phyloP scores from a whole-genome alignment of 2,329 filamentous ascomycete genomes.

The Sporothrix humicola region DNA sequence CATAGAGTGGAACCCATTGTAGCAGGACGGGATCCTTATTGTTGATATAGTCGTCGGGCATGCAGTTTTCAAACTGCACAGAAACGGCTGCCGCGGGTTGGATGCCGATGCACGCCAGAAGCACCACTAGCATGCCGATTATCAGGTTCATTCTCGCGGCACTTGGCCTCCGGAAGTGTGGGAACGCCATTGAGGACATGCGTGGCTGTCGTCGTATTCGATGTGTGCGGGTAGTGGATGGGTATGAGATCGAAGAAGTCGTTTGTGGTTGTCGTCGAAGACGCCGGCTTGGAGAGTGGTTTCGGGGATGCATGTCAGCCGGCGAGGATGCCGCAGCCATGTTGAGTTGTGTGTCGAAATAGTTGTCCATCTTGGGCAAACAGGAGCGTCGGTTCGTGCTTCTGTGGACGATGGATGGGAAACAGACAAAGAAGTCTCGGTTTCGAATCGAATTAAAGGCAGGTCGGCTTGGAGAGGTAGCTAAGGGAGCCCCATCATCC shows the following conservation, averaged over 20 bases:
- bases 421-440: not conserved
- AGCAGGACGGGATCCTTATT: conserved; percentile 61
- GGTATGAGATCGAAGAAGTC: not conserved
- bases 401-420: not conserved
- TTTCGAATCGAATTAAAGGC: conserved; percentile 13
- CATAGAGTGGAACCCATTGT: conserved; percentile 78
- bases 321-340: not conserved
- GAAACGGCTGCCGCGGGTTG: conserved; percentile 65
- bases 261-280: not conserved
- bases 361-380: conserved; percentile 9
- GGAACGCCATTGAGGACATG: not conserved
- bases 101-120: conserved; percentile 49
- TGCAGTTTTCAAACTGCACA: conserved; percentile 84
- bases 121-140: conserved; percentile 45
- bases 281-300: not conserved
- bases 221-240: not conserved
- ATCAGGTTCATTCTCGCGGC: conserved; percentile 15
- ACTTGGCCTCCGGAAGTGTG: not conserved
- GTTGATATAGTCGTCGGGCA: conserved; percentile 60
- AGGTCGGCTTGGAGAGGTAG: conserved; percentile 8
- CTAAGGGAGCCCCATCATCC: conserved; percentile 33
- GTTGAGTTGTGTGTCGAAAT: not conserved
- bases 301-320: not conserved
- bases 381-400: not conserved
- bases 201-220: conserved; percentile 22